Percentiles rank a stretch among this genome's conserved stretches.
Conservation (phyloP, 257 asterid species). For the Avicennia marina region DNA sequence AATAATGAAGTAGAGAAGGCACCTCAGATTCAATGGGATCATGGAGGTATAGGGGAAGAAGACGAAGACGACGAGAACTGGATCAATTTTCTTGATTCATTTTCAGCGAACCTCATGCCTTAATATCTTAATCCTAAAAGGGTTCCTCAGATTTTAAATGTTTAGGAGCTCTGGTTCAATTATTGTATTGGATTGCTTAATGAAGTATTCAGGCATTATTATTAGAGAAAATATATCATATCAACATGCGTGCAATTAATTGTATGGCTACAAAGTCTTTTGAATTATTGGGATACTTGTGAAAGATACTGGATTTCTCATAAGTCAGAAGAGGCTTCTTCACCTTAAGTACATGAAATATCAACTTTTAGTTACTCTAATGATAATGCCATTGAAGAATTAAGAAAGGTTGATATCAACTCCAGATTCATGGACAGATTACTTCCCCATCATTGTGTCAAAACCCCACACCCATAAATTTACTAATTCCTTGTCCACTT, state of each 20-base stretch:
- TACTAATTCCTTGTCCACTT: slow-evolving; percentile 16
- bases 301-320: not conserved
- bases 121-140: slow-evolving; percentile 17
- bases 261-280: too few relatives aligned
- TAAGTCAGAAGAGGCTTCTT: not conserved
- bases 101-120: slow-evolving; percentile 51
- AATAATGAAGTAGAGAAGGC: slow-evolving; percentile 55
- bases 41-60: slow-evolving; percentile 29
- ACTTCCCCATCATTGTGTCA: not conserved
- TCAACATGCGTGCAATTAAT: too few relatives aligned
- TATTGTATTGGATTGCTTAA: not conserved
- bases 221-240: too few relatives aligned
- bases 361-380: not conserved
- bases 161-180: slow-evolving; percentile 31
- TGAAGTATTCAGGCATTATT: too few relatives aligned
- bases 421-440: slow-evolving; percentile 12
- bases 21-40: slow-evolving; percentile 48
- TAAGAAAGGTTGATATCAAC: not conserved
- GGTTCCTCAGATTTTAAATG: slow-evolving; percentile 34
- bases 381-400: too few relatives aligned
- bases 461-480: slow-evolving; percentile 1
- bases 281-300: not conserved
- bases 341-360: not conserved
- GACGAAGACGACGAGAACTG: slow-evolving; percentile 58
- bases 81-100: slow-evolving; percentile 62